These are phyloP conservation scores for Aspergillus sclerotioniger DNA, from an alignment of 495 filamentous ascomycete genomes.

Conservation along the genomic window DNA sequence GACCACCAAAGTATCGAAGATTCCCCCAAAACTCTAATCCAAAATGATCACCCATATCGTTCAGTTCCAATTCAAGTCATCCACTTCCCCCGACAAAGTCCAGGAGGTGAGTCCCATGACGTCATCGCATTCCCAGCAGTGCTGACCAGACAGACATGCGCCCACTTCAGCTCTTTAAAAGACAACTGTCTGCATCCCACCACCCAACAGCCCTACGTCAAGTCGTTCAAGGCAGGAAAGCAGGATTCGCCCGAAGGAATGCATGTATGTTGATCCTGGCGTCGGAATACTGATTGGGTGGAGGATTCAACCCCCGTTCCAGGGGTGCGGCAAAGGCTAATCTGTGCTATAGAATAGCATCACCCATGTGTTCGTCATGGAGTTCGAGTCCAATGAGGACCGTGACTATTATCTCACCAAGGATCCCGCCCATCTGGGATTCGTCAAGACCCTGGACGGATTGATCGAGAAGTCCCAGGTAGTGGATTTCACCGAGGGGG, in stretches of 20 bases:
- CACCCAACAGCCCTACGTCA: constrained; percentile 47
- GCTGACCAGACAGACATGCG: constrained; percentile 24
- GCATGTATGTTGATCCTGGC: constrained; percentile 45
- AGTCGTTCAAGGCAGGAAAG: constrained; percentile 53
- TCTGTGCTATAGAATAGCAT: constrained; percentile 26
- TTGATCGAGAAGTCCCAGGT: constrained; percentile 40
- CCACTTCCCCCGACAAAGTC: constrained; percentile 18
- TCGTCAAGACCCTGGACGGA: constrained; percentile 29
- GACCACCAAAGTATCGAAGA: neutral
- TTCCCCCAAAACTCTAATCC: constrained; percentile 21
- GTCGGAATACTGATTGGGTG: no score
- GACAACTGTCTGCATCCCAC: constrained; percentile 42
- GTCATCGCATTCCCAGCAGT: neutral
- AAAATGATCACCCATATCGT: neutral
- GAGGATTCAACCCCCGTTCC: no score
- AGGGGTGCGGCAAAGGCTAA: neutral
- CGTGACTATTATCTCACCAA: constrained; percentile 42
- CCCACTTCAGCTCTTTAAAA: constrained; percentile 35
- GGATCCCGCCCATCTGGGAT: constrained; percentile 39
- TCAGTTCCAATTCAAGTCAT: neutral
- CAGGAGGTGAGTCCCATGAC: constrained; percentile 43
- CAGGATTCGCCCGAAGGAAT: constrained; percentile 64
- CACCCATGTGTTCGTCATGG: constrained; percentile 44
- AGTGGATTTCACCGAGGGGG: constrained; percentile 33
- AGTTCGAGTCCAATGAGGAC: constrained; percentile 35